A percentile compares a stretch with the other conserved stretches of the same genome.
phyloP scores from a whole-genome alignment of 192 early-diverging fungal genomes.

The Coemansia sp. region DNA sequence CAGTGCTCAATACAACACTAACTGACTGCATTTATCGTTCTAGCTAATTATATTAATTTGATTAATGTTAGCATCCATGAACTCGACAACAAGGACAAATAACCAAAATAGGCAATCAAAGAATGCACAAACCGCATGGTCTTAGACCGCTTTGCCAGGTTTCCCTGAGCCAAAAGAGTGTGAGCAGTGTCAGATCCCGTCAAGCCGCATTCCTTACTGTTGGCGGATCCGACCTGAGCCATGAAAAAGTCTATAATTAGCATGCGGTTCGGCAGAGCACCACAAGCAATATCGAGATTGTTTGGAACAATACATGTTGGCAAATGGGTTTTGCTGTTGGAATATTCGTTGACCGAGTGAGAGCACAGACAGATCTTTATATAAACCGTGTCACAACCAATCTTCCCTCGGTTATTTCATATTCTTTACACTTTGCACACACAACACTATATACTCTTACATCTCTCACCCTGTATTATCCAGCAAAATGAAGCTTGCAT shows the following conservation, averaged over 20 bases:
- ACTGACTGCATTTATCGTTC: too few relatives aligned
- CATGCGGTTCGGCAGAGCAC: not conserved
- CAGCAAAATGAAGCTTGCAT: constrained; percentile 10
- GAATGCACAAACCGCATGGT: too few relatives aligned
- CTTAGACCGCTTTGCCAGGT: not conserved
- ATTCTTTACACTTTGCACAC: not conserved
- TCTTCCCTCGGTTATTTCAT: not conserved
- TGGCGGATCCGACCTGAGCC: not conserved
- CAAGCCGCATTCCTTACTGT: not conserved
- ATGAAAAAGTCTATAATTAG: not conserved
- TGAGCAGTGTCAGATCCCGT: not conserved
- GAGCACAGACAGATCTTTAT: not conserved
- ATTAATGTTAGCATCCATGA: too few relatives aligned
- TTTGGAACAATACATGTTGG: not conserved
- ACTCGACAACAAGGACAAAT: too few relatives aligned
- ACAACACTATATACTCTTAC: not conserved
- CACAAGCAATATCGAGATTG: not conserved
- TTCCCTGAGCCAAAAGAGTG: not conserved
- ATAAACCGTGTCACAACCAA: not conserved
- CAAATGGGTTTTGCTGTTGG: not conserved
- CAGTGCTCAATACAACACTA: too few relatives aligned
- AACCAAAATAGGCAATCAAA: too few relatives aligned
- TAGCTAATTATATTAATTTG: too few relatives aligned
- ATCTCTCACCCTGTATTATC: not conserved
- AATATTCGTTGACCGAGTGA: too few relatives aligned